A percentile compares a stretch with the other conserved stretches of the same genome.
Conservation (phyloP, 2,329 filamentous ascomycete genomes). For the Pseudopithomyces maydicus region DNA sequence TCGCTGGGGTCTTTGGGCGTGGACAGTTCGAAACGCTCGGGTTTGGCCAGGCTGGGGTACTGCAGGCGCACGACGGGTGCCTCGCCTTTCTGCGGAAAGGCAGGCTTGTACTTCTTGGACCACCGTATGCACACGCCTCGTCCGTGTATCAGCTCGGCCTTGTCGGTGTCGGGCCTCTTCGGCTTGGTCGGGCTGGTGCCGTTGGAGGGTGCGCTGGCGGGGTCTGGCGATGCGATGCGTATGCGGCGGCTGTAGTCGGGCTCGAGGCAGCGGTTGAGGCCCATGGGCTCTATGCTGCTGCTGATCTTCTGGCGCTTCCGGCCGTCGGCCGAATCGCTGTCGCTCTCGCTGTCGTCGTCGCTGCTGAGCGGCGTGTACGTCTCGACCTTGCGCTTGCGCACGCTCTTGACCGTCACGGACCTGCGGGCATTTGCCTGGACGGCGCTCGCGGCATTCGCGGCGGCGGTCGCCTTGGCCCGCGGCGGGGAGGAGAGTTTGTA, state of each 20-base stretch:
- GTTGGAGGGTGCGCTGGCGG: slow-evolving; percentile 8
- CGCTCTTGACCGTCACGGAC: slow-evolving; percentile 33
- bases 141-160: slow-evolving; percentile 45
- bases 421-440: slow-evolving; percentile 25
- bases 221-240: slow-evolving; percentile 30
- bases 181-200: slow-evolving; percentile 1
- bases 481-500: slow-evolving; percentile 30
- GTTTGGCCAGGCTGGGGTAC: slow-evolving; percentile 76
- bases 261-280: slow-evolving; percentile 43
- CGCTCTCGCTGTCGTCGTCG: slow-evolving; percentile 36
- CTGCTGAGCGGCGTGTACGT: slow-evolving; percentile 41
- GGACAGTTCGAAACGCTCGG: slow-evolving; percentile 60
- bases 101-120: slow-evolving; percentile 56
- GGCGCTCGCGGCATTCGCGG: slow-evolving; percentile 15
- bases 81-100: slow-evolving; percentile 51
- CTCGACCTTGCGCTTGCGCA: slow-evolving; percentile 40
- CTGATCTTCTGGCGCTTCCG: slow-evolving; percentile 43
- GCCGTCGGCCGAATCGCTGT: slow-evolving; percentile 31
- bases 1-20: slow-evolving; percentile 28
- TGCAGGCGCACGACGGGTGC: slow-evolving; percentile 69
- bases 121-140: slow-evolving; percentile 47
- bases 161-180: slow-evolving; percentile 12
- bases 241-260: slow-evolving; percentile 42
- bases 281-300: slow-evolving; percentile 41
- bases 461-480: slow-evolving; percentile 11